A percentile compares a stretch with the other conserved stretches of the same genome.
These are phyloP conservation scores for Saccharomyces eubayanus DNA, from an alignment of 805 yeast genomes.

Conservation along the genomic window DNA sequence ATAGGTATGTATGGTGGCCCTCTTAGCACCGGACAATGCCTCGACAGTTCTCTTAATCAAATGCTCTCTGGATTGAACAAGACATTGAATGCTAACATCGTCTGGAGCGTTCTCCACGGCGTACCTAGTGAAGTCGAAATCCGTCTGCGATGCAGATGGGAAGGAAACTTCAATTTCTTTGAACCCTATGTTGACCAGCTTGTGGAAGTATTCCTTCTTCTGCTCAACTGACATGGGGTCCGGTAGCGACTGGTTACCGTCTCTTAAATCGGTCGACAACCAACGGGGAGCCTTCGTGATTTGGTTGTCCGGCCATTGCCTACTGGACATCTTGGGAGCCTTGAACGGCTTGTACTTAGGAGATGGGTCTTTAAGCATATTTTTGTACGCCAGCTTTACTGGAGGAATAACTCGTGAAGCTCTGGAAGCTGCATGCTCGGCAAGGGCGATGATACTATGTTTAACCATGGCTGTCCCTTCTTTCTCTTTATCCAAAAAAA, in stretches of 20 bases:
- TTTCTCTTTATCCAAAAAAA: not conserved
- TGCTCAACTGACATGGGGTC: conserved; percentile 75
- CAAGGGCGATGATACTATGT: conserved; percentile 14
- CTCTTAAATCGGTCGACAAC: conserved; percentile 73
- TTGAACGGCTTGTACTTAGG: conserved; percentile 50
- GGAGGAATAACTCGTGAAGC: conserved; percentile 20
- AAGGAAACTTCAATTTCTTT: conserved; percentile 76
- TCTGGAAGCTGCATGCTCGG: conserved; percentile 11
- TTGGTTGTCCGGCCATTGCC: conserved; percentile 64
- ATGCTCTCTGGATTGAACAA: conserved; percentile 71
- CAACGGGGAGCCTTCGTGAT: conserved; percentile 71
- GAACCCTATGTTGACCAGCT: conserved; percentile 63
- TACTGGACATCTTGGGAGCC: conserved; percentile 47
- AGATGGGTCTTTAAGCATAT: conserved; percentile 65
- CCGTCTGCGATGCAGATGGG: conserved; percentile 78
- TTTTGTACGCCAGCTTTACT: conserved; percentile 28
- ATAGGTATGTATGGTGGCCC: conserved; percentile 64
- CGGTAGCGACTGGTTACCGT: conserved; percentile 74
- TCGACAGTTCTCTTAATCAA: conserved; percentile 68
- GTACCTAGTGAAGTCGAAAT: conserved; percentile 71
- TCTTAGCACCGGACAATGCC: conserved; percentile 62
- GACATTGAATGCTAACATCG: conserved; percentile 64
- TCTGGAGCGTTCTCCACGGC: conserved; percentile 74
- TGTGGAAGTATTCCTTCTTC: conserved; percentile 67
- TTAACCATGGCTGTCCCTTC: conserved; percentile 8